Evolutionary conservation across 2,329 filamentous ascomycete genomes (phyloP), one percentile per base, ranked within the genome.

Genomic region (Cercospora beticola): DNA sequence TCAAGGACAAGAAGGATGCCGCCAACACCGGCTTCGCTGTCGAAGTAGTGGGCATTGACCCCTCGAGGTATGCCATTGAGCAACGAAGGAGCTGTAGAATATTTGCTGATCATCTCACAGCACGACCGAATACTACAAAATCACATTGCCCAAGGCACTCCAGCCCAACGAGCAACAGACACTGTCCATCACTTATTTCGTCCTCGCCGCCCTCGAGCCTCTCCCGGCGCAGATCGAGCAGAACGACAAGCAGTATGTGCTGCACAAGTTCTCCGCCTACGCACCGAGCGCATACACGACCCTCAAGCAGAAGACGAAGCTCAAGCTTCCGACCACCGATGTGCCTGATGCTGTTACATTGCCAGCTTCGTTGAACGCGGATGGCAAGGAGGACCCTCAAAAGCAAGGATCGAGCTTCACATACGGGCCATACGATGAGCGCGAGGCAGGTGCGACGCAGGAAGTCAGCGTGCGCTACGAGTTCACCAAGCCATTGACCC

Each of bases 271-370:
- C 84, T 94, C 92, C 70, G 91, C 92, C 73, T 97, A 97, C 81
- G 87, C 86, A 58, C 90, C 90, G 16, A 96, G 92, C 9, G 90
- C 91, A 70, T 99, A 99, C 83, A 83, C 86, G 18, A 97, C 93
- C 14, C 80, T 87, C 76, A 97, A 97, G 83, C 95, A 99, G 81
- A 97, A 97, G 88, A 98, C 95, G 46, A 97, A 98, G 82, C 82
- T 99, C 82, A 97, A 97, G 84, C 89, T 97, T 74, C 87, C 92
- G 59, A 90, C 88, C 65, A 83, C 86, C 71, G 90, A 92, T 74
- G 86, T 97, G 30, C 91, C 93, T 67, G 93, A 97, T 78, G 97
- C 93, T 64, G 89, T 87, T 71, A 72, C 71, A 21, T 86, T 96
- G 18, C 85, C 86, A 21, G 81, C 83, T 10, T 80, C 86, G 58